These are phyloP conservation scores for Schwanniomyces sp. DNA, from an alignment of 805 yeast species.

Conservation along the genomic window DNA sequence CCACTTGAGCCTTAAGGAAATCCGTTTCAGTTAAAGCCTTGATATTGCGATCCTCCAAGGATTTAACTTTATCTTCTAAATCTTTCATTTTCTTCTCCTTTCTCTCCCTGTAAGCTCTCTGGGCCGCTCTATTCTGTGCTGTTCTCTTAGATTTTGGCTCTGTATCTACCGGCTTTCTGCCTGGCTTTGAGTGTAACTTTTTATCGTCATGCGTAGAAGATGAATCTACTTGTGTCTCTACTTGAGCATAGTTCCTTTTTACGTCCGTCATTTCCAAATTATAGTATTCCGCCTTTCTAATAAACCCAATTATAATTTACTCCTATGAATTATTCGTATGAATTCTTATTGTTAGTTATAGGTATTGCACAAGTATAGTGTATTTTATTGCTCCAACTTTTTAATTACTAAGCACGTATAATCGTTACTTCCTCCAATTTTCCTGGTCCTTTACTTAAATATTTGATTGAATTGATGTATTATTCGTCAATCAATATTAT, in stretches of 20 bases:
- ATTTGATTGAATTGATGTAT: neutral
- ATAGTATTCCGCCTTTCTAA: neutral
- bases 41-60: slow-evolving; percentile 69
- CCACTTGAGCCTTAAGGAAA: slow-evolving; percentile 73
- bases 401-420: neutral
- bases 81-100: slow-evolving; percentile 86
- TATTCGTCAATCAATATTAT: neutral
- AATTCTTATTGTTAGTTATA: neutral
- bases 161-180: slow-evolving; percentile 74
- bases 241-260: slow-evolving; percentile 32
- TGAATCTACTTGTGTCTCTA: slow-evolving; percentile 5
- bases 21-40: slow-evolving; percentile 71
- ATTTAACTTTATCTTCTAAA: slow-evolving; percentile 72
- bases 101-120: slow-evolving; percentile 92
- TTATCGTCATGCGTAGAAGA: slow-evolving; percentile 31
- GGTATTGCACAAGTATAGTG: neutral
- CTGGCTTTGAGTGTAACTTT: slow-evolving; percentile 57
- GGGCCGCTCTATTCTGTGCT: slow-evolving; percentile 98
- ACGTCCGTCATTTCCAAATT: slow-evolving; percentile 22
- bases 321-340: neutral
- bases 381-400: neutral
- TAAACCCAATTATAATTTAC: neutral
- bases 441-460: neutral
- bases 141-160: slow-evolving; percentile 89
- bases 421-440: neutral